Base-by-base conservation (phyloP, 305 asterid genomes). In the Plantago rigida region DNA sequence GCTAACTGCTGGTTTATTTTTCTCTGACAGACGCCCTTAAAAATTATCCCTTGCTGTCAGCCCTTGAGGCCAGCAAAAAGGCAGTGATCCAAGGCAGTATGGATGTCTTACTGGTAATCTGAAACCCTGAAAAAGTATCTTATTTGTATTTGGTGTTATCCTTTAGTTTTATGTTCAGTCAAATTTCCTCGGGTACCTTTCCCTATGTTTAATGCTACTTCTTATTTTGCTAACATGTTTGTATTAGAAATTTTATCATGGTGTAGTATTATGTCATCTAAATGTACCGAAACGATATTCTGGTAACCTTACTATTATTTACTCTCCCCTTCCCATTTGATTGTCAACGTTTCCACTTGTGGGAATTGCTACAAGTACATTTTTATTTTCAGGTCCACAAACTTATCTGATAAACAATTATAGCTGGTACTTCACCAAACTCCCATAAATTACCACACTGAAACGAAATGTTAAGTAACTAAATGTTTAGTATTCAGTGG, bases 31-130 rank as follows among this genome's bases (percentile, higher is more conserved):
- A 76, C 53, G 72, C 87, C 62, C 80, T 91, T 17, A 71, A 68
- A 46, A 91, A 77, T 64, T 29, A 62, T 72, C 56, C 71, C 39
- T 77, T 88, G 78, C 84, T 80, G 73, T 78, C 79, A 62, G 84
- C 77, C 56, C 78, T 91, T 63, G 96, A 88, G 69, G 82, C 88
- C 66, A 82, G 96, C 82, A 87, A 81, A 72, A 83, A 69, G 64
- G 88, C 93, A n/a, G 80, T 91, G 64, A 66, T 78, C 62, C 90
- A 86, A 68, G 98, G 98, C 77, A 81, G 94, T 65, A 69, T 75
- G 82, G 82, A 80, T 77, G 77, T 73, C 70, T 81, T 91, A 81
- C 73, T 58, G 96, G 98, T 91, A 81, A 74, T 60, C 68, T 47
- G 14, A 67, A 22, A 12, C 49, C 31, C 56, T 9, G 50, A 48